phyloP scores from a whole-genome alignment of 1,284 basidiomycete species.

The Quambalaria eucalypti region DNA sequence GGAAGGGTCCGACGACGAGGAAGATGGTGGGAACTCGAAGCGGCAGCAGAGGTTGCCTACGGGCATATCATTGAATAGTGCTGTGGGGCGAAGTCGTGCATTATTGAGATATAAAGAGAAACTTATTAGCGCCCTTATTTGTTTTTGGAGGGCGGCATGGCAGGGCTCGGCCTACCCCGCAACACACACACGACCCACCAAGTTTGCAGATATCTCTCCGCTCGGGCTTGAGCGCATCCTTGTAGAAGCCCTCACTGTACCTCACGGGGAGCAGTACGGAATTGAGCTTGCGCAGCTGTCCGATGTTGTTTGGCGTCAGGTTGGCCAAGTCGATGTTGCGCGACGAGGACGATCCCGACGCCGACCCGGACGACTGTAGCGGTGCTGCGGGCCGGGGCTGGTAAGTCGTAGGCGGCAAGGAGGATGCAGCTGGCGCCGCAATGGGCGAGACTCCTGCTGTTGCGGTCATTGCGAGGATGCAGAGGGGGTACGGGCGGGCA shows the following conservation, averaged over 20 bases:
- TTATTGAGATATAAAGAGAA: background rate
- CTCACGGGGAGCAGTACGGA: constrained; percentile 39
- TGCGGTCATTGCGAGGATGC: background rate
- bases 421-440: background rate
- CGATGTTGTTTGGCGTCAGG: constrained; percentile 43
- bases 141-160: background rate
- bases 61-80: constrained; percentile 48
- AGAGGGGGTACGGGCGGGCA: background rate
- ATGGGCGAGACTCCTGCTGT: background rate
- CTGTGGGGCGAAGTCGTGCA: constrained; percentile 8
- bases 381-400: background rate
- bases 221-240: constrained; percentile 32
- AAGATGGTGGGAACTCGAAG: constrained; percentile 23
- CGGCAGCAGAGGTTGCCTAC: constrained; percentile 47
- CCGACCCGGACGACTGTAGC: background rate
- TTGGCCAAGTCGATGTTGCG: constrained; percentile 21
- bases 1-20: background rate
- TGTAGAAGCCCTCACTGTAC: constrained; percentile 41
- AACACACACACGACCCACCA: constrained; percentile 9
- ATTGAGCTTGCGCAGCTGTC: constrained; percentile 43
- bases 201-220: constrained; percentile 33
- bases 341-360: no score
- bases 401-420: background rate
- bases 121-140: no score
- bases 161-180: background rate